These are phyloP conservation scores for Sugiyamaella qingdaonensis DNA, from an alignment of 805 yeast species.

Conservation along the genomic window DNA sequence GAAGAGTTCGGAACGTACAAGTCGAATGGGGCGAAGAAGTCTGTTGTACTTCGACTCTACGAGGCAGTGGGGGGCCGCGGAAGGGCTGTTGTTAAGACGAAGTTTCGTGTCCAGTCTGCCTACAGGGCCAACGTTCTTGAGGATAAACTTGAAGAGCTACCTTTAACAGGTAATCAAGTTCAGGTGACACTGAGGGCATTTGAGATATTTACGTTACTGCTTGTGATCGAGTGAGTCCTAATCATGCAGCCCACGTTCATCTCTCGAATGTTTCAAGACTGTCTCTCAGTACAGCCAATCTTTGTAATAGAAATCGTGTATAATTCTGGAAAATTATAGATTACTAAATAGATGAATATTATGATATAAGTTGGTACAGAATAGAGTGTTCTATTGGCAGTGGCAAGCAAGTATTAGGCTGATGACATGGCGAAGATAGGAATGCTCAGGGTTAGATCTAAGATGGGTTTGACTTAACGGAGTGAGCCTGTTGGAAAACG, in stretches of 20 bases:
- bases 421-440: too few species aligned
- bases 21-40: constrained; percentile 46
- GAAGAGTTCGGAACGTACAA: constrained; percentile 37
- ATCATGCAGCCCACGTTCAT: neutral
- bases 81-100: constrained; percentile 47
- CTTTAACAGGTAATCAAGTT: constrained; percentile 11
- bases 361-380: too few species aligned
- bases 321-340: too few species aligned
- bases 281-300: too few species aligned
- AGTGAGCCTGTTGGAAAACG: too few species aligned
- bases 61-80: constrained; percentile 84
- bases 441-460: too few species aligned
- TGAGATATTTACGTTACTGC: constrained; percentile 37
- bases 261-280: neutral
- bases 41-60: constrained; percentile 69
- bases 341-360: too few species aligned
- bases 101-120: constrained; percentile 50
- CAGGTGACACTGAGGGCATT: constrained; percentile 59
- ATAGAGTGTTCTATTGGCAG: too few species aligned
- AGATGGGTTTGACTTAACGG: too few species aligned
- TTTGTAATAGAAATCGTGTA: too few species aligned
- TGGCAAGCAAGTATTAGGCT: too few species aligned
- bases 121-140: constrained; percentile 36
- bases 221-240: constrained; percentile 15
- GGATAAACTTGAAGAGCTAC: constrained; percentile 16